A percentile compares a stretch with the other conserved stretches of the same genome.
phyloP scores from a whole-genome alignment of 345 rosid genomes.

The Kandelia obovata region DNA sequence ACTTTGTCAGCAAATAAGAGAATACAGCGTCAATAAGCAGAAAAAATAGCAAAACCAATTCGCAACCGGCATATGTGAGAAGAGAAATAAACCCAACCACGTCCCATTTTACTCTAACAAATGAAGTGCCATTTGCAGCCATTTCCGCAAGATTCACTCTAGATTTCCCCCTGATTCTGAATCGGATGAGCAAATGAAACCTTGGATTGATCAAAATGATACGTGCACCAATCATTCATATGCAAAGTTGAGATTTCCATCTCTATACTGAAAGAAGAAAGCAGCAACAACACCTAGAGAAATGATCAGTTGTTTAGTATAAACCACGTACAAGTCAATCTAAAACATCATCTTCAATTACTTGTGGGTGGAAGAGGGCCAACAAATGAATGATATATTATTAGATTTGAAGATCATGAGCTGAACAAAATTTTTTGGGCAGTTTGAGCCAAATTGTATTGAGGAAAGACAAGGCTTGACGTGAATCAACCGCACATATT shows the following conservation, averaged over 20 bases:
- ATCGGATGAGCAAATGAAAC: conserved; percentile 8
- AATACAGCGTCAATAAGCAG: conserved; percentile 21
- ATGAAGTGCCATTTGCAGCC: conserved; percentile 16
- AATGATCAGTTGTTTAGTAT: conserved; percentile 11
- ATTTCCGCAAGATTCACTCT: conserved; percentile 19
- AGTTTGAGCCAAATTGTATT: too few species aligned
- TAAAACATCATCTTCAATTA: too few species aligned
- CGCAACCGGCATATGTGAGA: conserved; percentile 24
- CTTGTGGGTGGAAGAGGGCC: too few species aligned
- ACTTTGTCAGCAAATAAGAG: conserved; percentile 21
- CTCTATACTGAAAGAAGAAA: conserved; percentile 11
- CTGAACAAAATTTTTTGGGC: too few species aligned
- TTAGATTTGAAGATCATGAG: too few species aligned
- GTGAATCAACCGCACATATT: too few species aligned
- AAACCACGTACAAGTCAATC: neutral
- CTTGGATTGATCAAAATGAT: conserved; percentile 14
- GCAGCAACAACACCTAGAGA: conserved; percentile 1
- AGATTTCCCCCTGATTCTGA: conserved; percentile 18
- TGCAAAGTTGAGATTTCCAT: conserved; percentile 25
- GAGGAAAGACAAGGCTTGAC: too few species aligned
- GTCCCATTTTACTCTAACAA: conserved; percentile 1
- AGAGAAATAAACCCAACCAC: neutral
- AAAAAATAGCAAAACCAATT: conserved; percentile 22
- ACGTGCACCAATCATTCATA: conserved; percentile 16
- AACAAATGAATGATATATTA: too few species aligned